These are phyloP conservation scores for Lentinula detonsa DNA, from an alignment of 768 basidiomycete species.

Conservation along the genomic window DNA sequence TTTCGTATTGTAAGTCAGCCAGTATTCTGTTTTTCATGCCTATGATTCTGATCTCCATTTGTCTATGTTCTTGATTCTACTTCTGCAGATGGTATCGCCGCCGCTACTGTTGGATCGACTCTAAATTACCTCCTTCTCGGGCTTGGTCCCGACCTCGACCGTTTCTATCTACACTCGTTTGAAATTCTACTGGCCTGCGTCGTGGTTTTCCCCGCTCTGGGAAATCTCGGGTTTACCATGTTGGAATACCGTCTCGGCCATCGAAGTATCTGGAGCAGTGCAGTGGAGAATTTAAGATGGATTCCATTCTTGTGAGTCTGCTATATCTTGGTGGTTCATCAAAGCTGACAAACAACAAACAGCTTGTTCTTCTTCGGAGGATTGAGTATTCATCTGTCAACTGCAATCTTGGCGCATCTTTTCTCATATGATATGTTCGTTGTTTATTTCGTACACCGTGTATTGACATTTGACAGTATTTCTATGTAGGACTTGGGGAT, in stretches of 20 bases:
- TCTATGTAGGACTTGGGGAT: conserved; percentile 44
- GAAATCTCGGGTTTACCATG: conserved; percentile 68
- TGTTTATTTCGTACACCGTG: neutral
- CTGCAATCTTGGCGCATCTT: conserved; percentile 60
- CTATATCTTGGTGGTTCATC: neutral
- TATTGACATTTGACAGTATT: neutral
- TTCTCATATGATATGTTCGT: conserved; percentile 57
- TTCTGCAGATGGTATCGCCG: conserved; percentile 59
- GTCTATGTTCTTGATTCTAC: conserved; percentile 32
- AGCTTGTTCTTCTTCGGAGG: conserved; percentile 78
- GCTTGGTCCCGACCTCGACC: conserved; percentile 59
- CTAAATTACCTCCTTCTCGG: conserved; percentile 76
- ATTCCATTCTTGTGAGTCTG: conserved; percentile 66
- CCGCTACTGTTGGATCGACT: conserved; percentile 56
- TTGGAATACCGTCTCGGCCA: conserved; percentile 74
- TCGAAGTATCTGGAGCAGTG: conserved; percentile 37
- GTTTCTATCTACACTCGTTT: conserved; percentile 74
- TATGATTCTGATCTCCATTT: neutral
- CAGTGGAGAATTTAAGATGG: conserved; percentile 58
- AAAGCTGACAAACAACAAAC: conserved; percentile 1
- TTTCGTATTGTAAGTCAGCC: neutral
- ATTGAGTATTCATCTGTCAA: conserved; percentile 64
- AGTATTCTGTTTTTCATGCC: neutral
- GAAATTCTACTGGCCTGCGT: conserved; percentile 76
- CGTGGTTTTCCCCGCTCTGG: conserved; percentile 73